Conservation (phyloP, 352 stramenopile genomes). For the Achlya hypogyna region DNA sequence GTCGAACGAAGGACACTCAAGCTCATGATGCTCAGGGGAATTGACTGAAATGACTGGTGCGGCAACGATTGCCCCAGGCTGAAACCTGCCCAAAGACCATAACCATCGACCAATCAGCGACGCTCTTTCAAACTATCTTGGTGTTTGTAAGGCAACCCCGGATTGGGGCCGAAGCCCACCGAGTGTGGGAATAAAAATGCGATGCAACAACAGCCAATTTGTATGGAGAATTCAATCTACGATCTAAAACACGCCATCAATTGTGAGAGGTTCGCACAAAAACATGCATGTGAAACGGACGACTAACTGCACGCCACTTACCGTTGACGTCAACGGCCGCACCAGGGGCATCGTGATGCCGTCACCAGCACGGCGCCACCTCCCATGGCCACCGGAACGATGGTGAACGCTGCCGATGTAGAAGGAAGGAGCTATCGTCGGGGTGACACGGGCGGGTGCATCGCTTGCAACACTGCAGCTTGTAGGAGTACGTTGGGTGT, state of each 20-base stretch:
- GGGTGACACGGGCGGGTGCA: too few relatives aligned
- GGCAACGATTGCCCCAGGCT: background rate
- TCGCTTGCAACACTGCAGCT: too few relatives aligned
- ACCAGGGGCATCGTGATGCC: background rate
- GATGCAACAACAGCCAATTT: background rate
- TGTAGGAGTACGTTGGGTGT: too few relatives aligned
- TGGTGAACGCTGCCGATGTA: too few relatives aligned
- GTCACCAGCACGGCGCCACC: too few relatives aligned
- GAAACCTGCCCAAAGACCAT: background rate
- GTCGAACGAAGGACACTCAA: conserved; percentile 20
- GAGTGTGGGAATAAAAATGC: background rate
- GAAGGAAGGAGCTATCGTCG: too few relatives aligned
- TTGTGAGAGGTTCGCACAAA: background rate
- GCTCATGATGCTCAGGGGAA: conserved; percentile 14
- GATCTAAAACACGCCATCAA: background rate
- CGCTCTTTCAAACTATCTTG: background rate
- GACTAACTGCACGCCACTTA: background rate
- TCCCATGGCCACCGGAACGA: too few relatives aligned
- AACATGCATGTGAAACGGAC: background rate
- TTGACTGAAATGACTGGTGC: conserved; percentile 22
- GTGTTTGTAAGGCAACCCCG: background rate
- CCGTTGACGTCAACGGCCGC: background rate
- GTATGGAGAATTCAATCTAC: background rate
- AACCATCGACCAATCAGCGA: background rate
- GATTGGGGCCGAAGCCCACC: background rate